Conservation (phyloP, 2,329 filamentous ascomycete species). For the Lachnum nothofagi region DNA sequence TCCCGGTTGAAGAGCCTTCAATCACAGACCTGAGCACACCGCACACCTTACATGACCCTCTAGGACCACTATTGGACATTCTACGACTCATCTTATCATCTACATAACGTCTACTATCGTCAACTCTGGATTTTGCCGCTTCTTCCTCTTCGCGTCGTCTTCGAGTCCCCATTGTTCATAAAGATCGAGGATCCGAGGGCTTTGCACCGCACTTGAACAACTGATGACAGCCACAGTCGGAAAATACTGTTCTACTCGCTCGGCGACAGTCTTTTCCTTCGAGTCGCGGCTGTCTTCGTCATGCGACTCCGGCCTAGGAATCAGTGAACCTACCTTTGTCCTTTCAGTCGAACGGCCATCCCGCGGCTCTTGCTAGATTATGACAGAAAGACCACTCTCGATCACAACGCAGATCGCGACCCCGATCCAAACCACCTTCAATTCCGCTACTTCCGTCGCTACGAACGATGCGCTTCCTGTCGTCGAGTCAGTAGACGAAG, state of each 20-base stretch:
- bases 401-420: conserved; percentile 35
- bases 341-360: conserved; percentile 30
- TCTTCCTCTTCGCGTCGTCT: background rate
- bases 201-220: conserved; percentile 15
- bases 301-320: conserved; percentile 35
- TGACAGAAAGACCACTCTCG: conserved; percentile 35
- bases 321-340: conserved; percentile 33
- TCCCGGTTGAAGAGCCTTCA: conserved; percentile 13
- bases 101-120: background rate
- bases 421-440: conserved; percentile 25
- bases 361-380: conserved; percentile 35
- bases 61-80: background rate
- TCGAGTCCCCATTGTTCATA: conserved; percentile 17
- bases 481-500: conserved; percentile 58
- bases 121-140: background rate
- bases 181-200: conserved; percentile 6
- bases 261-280: conserved; percentile 28
- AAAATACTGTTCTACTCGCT: conserved; percentile 20
- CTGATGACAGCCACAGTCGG: conserved; percentile 27
- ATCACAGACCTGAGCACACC: conserved; percentile 6
- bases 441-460: conserved; percentile 20
- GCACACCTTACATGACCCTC: conserved; percentile 4
- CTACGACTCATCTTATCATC: background rate
- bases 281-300: conserved; percentile 35
- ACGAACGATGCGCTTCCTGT: conserved; percentile 26